Percentiles rank a stretch among this genome's conserved stretches.
phyloP scores from a whole-genome alignment of 2,329 filamentous ascomycete genomes.

The Eutypella sp. region DNA sequence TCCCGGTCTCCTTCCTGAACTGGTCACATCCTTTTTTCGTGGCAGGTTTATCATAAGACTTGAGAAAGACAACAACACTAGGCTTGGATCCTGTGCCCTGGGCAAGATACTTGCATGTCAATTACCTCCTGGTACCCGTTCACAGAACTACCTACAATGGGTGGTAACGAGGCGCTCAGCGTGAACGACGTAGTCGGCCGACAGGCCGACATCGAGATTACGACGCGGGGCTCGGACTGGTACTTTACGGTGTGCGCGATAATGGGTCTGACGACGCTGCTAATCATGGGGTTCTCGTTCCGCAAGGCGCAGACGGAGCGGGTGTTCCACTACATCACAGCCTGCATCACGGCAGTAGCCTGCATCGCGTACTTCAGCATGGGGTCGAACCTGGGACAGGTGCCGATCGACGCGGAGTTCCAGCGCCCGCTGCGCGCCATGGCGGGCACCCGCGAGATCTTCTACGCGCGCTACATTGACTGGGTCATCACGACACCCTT shows the following conservation, averaged over 20 bases:
- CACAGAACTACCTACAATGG: conserved; percentile 13
- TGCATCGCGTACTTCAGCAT: conserved; percentile 62
- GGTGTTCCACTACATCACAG: conserved; percentile 61
- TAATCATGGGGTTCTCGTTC: conserved; percentile 46
- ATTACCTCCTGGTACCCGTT: neutral
- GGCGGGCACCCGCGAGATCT: conserved; percentile 56
- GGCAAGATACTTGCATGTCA: neutral
- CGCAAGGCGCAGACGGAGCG: conserved; percentile 51
- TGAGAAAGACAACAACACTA: neutral
- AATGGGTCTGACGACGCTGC: conserved; percentile 51
- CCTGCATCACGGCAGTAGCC: conserved; percentile 52
- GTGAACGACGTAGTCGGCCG: conserved; percentile 42
- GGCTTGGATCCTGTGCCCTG: too few relatives aligned
- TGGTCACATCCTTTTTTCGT: neutral
- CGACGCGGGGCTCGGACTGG: conserved; percentile 54
- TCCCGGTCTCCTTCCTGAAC: neutral
- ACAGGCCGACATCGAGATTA: conserved; percentile 54
- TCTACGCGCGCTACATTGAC: conserved; percentile 63
- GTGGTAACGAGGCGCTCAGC: conserved; percentile 40
- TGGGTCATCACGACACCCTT: conserved; percentile 61
- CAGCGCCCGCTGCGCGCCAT: conserved; percentile 34
- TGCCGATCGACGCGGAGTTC: conserved; percentile 59
- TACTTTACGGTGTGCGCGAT: conserved; percentile 58
- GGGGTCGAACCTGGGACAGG: conserved; percentile 61
- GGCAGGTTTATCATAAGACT: neutral